Evolutionary conservation across 306 rosid genomes (phyloP).

Genomic region (Vicia villosa): DNA sequence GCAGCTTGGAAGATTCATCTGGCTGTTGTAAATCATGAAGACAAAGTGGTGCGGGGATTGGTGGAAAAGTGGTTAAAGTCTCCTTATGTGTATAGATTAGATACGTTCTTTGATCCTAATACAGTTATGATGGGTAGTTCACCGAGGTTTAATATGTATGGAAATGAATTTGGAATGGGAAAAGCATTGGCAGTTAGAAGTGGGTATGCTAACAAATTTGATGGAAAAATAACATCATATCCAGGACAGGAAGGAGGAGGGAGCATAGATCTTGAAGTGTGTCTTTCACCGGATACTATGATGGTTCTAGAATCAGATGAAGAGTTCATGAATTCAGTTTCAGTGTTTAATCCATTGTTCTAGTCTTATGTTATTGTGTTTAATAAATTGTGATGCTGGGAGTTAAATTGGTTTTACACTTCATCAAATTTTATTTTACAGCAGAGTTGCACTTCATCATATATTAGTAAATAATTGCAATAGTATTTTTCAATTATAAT

Average conservation of each 20-base stretch:
- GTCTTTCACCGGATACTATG: conserved; percentile 50
- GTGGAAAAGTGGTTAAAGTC: conserved; percentile 43
- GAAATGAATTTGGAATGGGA: conserved; percentile 75
- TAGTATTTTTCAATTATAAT: no score
- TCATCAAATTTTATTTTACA: no score
- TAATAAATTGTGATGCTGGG: no score
- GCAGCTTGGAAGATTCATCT: conserved; percentile 58
- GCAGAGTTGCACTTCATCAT: no score
- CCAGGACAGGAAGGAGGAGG: conserved; percentile 57
- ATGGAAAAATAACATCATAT: conserved; percentile 49
- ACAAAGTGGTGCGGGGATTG: neutral
- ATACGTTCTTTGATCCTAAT: conserved; percentile 15
- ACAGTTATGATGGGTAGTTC: conserved; percentile 58
- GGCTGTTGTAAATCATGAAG: conserved; percentile 41
- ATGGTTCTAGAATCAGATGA: conserved; percentile 46
- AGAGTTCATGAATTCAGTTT: conserved; percentile 48
- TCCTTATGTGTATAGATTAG: neutral
- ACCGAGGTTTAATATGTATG: conserved; percentile 60
- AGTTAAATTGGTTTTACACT: no score
- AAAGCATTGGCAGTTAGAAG: conserved; percentile 55
- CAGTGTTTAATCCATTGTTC: neutral
- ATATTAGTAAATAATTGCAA: no score
- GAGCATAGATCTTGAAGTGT: conserved; percentile 62
- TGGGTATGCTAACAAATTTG: conserved; percentile 57
- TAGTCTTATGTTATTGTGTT: neutral